These are phyloP conservation scores for Stenogyne calaminthoides DNA, from an alignment of 305 asterid genomes.

Conservation along the genomic window DNA sequence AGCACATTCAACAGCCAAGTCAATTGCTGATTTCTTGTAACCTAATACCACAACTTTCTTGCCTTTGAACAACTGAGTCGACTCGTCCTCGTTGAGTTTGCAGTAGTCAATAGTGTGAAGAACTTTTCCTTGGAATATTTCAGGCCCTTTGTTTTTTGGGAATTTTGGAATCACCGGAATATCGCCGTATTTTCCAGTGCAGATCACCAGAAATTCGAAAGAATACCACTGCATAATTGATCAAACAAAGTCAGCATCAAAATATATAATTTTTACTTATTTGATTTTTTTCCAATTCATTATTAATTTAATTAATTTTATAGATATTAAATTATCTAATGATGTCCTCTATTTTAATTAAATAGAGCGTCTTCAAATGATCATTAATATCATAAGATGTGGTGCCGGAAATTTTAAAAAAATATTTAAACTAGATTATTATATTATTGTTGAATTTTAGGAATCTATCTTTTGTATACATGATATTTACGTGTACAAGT, in stretches of 20 bases:
- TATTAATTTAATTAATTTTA: too few species aligned
- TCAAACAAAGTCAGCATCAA: neutral
- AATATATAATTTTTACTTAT: too few species aligned
- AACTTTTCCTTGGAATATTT: slow-evolving; percentile 64
- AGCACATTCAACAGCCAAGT: slow-evolving; percentile 88
- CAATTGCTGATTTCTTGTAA: slow-evolving; percentile 86
- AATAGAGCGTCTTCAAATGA: too few species aligned
- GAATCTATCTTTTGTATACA: too few species aligned
- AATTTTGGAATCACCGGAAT: slow-evolving; percentile 65
- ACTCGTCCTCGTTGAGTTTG: slow-evolving; percentile 63
- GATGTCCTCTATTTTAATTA: too few species aligned
- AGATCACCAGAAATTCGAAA: slow-evolving; percentile 77
- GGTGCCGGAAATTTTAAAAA: too few species aligned
- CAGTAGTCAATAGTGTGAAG: slow-evolving; percentile 76
- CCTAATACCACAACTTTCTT: slow-evolving; percentile 78
- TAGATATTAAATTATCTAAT: too few species aligned
- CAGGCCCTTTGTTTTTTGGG: slow-evolving; percentile 70
- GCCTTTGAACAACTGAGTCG: slow-evolving; percentile 48
- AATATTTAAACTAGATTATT: neutral
- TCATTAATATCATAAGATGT: too few species aligned
- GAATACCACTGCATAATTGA: slow-evolving; percentile 53
- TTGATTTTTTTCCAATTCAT: too few species aligned
- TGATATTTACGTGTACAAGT: neutral
- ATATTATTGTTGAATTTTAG: neutral
- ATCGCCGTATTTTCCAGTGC: slow-evolving; percentile 89